Evolutionary conservation across 2,329 filamentous ascomycete genomes (phyloP), one percentile per base, ranked within the genome.

Genomic region (Calonectria honghensis): DNA sequence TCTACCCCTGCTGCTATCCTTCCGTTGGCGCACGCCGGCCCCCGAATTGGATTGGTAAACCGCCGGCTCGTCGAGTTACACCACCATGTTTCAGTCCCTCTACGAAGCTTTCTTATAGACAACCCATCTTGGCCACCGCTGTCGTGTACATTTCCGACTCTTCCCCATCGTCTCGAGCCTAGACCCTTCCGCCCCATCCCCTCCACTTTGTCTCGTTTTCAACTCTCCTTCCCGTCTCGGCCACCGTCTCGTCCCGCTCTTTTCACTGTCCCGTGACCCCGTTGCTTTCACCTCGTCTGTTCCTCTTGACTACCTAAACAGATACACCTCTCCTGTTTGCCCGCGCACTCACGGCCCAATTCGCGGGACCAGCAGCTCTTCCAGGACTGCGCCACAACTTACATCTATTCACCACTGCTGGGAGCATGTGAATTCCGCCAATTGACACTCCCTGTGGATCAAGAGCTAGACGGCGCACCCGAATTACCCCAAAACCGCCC

Each of bases 31-130:
- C 51, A 57, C 37, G 41, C 79, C 76, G 79, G 72, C 73, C 73
- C 57, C 78, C 74, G 76, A 79, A 68, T 77, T 79, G 74, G 73
- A 79, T 78, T 80, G 76, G 76, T 77, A 81, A 81, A 81, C 79
- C 79, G 72, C 79, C 79, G 78, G 77, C 74, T 32, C 72, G 54
- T 80, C 75, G 67, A 75, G 84, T 85, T 80, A 82, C 83, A 85
- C 84, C 74, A 79, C 71, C 79, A 80, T 85, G 84, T 85, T 84
- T 84, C 83, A 83, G 79, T 83, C 77, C 76, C 75, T 78, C 76
- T 64, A 75, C 65, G 74, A 77, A 80, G 73, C 64, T 81, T 82
- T 75, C 75, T 75, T 77, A 79, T 78, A 82, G 77, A 76, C 75
- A 69, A 73, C 69, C 45, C 45, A 48, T 24, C 45, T 48, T 48